Evolutionary conservation across 352 stramenopile genomes (phyloP), one percentile per base, ranked within the genome.

Genomic region (Globisporangium apiculatum): DNA sequence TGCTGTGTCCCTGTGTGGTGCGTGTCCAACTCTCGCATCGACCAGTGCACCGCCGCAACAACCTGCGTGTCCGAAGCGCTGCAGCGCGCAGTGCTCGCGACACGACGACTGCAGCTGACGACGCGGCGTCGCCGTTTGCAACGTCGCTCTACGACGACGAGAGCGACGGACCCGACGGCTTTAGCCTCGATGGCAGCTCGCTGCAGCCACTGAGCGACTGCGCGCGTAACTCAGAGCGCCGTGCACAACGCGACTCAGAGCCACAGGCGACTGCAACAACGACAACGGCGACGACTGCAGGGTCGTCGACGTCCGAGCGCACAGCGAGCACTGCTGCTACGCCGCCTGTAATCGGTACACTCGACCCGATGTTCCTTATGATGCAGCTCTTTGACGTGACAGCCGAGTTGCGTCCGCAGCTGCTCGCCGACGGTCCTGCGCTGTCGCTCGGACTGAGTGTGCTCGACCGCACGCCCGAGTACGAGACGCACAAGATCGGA

Each of bases 401-500:
- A 0, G 58, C 69, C 41, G 65, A 79, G 45, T 74, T 74, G 36
- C 75, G 76, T 10, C 84, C 82, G 31, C 71, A 88, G 49, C 55
- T 87, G 38, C 61, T 94, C n/a, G 64, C 62, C 11, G 68, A 90
- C 43, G 79, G 84, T 1, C 56, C 70, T 7, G 60, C 77, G 5
- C 60, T 95, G 17, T 60, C 65, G 7, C 68, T 91, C 9, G 86
- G 78, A 3, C 64, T 95, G 15, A 88, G 51, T 31, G 84, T 95
- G 8, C 57, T 95, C 14, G 86, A 95, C 61, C 80, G 85, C 35
- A 94, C 81, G 17, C 86, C 84, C 7, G 71, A 76, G 60, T 85
- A 83, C 61, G 86, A 95, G 60, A 94, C 86, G 2, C 86, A 95
- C 68, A 95, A 95, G 59, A 86, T 95, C 42, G 86, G 86, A 3